Conservation (phyloP, 768 basidiomycete genomes). For the Hericium alpestre region DNA sequence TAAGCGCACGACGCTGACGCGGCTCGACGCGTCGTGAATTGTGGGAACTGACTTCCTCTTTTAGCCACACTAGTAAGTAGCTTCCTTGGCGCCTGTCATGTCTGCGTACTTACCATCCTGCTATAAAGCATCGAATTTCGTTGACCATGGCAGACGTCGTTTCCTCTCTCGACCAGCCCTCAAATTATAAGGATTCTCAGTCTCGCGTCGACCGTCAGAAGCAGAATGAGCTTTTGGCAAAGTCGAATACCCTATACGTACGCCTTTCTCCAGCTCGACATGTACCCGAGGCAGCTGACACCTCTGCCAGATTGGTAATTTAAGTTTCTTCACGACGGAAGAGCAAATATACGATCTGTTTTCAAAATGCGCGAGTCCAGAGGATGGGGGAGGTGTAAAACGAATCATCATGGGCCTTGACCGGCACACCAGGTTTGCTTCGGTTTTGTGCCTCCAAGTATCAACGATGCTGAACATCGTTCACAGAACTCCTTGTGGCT, state of each 20-base stretch:
- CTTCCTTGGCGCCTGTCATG: not conserved
- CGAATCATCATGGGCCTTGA: conserved; percentile 94
- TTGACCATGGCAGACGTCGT: conserved; percentile 50
- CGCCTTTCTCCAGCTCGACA: conserved; percentile 20
- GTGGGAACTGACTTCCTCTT: conserved; percentile 3
- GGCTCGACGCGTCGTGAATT: conserved; percentile 7
- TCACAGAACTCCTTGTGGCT: conserved; percentile 78
- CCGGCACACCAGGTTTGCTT: conserved; percentile 65
- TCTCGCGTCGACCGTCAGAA: conserved; percentile 64
- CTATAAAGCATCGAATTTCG: not conserved
- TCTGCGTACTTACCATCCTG: not conserved
- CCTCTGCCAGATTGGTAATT: conserved; percentile 63
- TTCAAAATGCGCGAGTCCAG: conserved; percentile 78
- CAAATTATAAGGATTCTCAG: conserved; percentile 95
- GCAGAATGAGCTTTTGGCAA: conserved; percentile 72
- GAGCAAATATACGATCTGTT: conserved; percentile 94
- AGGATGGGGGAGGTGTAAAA: conserved; percentile 84
- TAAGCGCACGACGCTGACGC: conserved; percentile 9
- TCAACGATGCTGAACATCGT: conserved; percentile 4
- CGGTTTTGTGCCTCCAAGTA: not conserved
- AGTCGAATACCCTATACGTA: conserved; percentile 87
- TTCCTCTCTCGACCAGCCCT: conserved; percentile 75
- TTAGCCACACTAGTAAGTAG: not conserved
- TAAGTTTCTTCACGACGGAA: conserved; percentile 92
- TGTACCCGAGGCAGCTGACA: not conserved